phyloP scores from a whole-genome alignment of 768 basidiomycete species.

The Hortiboletus flavorubellus region DNA sequence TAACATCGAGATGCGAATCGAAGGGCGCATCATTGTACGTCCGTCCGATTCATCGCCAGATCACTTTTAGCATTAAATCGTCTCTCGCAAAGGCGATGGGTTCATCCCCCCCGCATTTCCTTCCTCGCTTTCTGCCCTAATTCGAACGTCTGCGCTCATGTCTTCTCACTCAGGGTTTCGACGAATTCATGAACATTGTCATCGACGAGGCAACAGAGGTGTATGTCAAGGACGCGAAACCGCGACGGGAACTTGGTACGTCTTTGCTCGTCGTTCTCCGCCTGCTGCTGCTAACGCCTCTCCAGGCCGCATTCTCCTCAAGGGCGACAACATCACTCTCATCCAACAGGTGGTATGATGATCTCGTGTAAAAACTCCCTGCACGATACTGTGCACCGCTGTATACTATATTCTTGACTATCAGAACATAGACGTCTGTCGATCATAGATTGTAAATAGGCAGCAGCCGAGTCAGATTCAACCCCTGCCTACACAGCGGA shows the following conservation, averaged over 20 bases:
- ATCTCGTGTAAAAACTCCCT: slow-evolving; percentile 12
- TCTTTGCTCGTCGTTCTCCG: slow-evolving; percentile 6
- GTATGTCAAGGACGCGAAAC: slow-evolving; percentile 85
- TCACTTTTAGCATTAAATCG: slow-evolving; percentile 40
- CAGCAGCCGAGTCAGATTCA: slow-evolving; percentile 64
- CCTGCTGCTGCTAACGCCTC: not conserved
- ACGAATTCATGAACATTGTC: slow-evolving; percentile 99
- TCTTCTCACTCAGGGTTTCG: slow-evolving; percentile 71
- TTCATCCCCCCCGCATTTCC: slow-evolving; percentile 7
- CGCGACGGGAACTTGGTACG: slow-evolving; percentile 79
- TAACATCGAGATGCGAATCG: slow-evolving; percentile 94
- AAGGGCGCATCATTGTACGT: slow-evolving; percentile 93
- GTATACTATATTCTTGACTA: slow-evolving; percentile 19
- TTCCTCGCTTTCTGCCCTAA: not conserved
- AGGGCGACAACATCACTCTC: slow-evolving; percentile 98
- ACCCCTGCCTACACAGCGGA: slow-evolving; percentile 77
- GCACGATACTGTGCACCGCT: slow-evolving; percentile 6
- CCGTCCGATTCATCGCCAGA: slow-evolving; percentile 19
- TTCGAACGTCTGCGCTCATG: slow-evolving; percentile 22
- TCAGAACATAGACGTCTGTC: slow-evolving; percentile 1
- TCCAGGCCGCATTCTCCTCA: slow-evolving; percentile 89
- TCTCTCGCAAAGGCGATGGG: slow-evolving; percentile 37
- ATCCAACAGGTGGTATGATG: slow-evolving; percentile 66
- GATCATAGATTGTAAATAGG: slow-evolving; percentile 81
- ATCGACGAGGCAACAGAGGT: slow-evolving; percentile 93